phyloP scores from a whole-genome alignment of 2,329 filamentous ascomycete species.

The Clarireedia hainanense region DNA sequence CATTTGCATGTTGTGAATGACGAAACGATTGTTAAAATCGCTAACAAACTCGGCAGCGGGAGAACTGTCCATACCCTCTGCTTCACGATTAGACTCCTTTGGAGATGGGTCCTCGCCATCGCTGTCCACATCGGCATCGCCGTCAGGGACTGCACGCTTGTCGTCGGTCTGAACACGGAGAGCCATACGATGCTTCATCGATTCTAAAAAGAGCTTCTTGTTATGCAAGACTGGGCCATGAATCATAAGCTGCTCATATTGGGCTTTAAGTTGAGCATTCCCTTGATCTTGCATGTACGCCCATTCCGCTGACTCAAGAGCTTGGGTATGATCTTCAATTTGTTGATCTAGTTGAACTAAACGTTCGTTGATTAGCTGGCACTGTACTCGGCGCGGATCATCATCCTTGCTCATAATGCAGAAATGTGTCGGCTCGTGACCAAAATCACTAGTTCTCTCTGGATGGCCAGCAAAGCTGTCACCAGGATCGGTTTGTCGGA shows the following conservation, averaged over 20 bases:
- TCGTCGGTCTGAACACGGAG: conserved; percentile 24
- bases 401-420: conserved; percentile 92
- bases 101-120: conserved; percentile 23
- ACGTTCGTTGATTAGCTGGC: conserved; percentile 73
- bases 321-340: conserved; percentile 64
- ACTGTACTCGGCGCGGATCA: conserved; percentile 83
- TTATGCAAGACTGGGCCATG: conserved; percentile 49
- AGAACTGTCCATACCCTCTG: conserved; percentile 48
- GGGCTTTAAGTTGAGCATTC: conserved; percentile 43
- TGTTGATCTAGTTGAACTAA: conserved; percentile 73
- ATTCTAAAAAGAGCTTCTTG: conserved; percentile 51
- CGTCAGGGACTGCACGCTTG: conserved; percentile 21
- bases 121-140: conserved; percentile 33
- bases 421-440: conserved; percentile 84
- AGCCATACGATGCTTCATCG: conserved; percentile 38
- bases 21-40: conserved; percentile 97
- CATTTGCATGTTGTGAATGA: conserved; percentile 92
- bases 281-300: conserved; percentile 46
- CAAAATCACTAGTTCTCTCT: conserved; percentile 80
- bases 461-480: conserved; percentile 73
- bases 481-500: conserved; percentile 89
- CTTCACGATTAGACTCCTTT: conserved; percentile 34
- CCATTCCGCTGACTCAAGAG: conserved; percentile 69
- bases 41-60: conserved; percentile 76
- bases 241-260: conserved; percentile 52